A percentile compares a stretch with the other conserved stretches of the same genome.
phyloP scores from a whole-genome alignment of 106 monocot genomes.

The Acorus calamus region DNA sequence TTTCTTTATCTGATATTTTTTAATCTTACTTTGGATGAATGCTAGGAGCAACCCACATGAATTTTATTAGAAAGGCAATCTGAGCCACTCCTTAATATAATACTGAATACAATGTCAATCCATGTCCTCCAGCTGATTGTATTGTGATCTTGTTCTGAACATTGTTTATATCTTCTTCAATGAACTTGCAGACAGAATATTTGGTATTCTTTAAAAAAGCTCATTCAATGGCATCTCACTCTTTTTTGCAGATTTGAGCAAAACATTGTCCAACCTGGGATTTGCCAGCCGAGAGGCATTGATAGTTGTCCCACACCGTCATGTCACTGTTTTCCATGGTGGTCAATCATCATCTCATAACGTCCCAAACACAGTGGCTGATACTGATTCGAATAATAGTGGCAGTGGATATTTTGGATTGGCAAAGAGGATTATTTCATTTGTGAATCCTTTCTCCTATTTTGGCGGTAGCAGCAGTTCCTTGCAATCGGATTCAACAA shows the following conservation, averaged over 20 bases:
- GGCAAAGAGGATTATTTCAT: slow-evolving; percentile 50
- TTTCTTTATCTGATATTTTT: not conserved
- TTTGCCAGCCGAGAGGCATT: slow-evolving; percentile 64
- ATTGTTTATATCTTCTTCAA: too few species aligned
- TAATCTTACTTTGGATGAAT: not conserved
- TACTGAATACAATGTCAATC: too few species aligned
- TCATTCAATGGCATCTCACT: too few species aligned
- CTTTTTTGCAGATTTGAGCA: slow-evolving; percentile 59
- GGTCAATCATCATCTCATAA: slow-evolving; percentile 14
- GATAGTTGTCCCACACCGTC: slow-evolving; percentile 55
- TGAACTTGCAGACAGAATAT: too few species aligned
- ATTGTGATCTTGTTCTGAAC: too few species aligned
- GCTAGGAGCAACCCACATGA: too few species aligned
- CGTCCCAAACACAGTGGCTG: slow-evolving; percentile 7
- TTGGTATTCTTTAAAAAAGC: too few species aligned
- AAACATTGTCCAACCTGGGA: slow-evolving; percentile 51
- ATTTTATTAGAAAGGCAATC: too few species aligned
- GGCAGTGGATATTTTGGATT: slow-evolving; percentile 55
- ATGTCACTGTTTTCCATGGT: slow-evolving; percentile 10
- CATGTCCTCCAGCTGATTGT: too few species aligned
- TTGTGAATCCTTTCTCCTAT: slow-evolving; percentile 75
- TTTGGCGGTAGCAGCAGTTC: slow-evolving; percentile 30
- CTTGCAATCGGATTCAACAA: slow-evolving; percentile 21
- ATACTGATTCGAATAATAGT: slow-evolving; percentile 14
- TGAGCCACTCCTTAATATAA: too few species aligned